A percentile compares a stretch with the other conserved stretches of the same genome.
Evolutionary conservation across 192 early-diverging fungal genomes (phyloP).

Genomic region (Entophlyctis luteolus): DNA sequence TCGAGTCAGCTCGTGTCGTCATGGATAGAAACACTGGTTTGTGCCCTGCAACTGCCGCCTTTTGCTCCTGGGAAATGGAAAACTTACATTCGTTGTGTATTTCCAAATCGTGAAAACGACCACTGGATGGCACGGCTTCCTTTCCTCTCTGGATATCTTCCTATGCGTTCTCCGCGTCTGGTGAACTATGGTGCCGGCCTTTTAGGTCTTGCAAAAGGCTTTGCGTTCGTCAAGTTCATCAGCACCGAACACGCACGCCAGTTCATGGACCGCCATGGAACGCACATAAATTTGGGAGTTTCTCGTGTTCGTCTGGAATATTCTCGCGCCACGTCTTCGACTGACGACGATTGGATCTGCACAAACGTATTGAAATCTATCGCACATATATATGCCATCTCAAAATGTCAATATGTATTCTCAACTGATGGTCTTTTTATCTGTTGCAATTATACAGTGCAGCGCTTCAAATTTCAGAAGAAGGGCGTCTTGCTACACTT

Average conservation of each 20-base stretch:
- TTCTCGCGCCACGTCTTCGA: background rate
- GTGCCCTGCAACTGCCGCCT: too few relatives aligned
- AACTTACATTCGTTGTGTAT: too few relatives aligned
- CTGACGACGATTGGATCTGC: slow-evolving; percentile 28
- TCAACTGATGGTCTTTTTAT: background rate
- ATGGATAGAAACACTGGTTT: slow-evolving; percentile 5
- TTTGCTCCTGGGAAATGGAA: too few relatives aligned
- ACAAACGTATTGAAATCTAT: slow-evolving; percentile 9
- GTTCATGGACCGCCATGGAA: slow-evolving; percentile 16
- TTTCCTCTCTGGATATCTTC: background rate
- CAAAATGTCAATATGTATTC: background rate
- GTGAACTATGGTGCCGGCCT: too few relatives aligned
- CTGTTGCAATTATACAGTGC: slow-evolving; percentile 15
- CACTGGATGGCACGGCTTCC: too few relatives aligned
- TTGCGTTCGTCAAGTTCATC: slow-evolving; percentile 31
- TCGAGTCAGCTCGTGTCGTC: slow-evolving; percentile 24
- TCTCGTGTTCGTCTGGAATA: slow-evolving; percentile 19
- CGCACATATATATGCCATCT: background rate
- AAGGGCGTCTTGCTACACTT: slow-evolving; percentile 11
- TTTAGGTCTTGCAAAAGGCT: slow-evolving; percentile 21
- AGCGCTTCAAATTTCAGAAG: slow-evolving; percentile 18
- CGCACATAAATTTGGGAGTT: background rate
- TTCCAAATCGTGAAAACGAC: background rate
- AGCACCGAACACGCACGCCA: slow-evolving; percentile 15
- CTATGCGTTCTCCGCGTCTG: too few relatives aligned